Evolutionary conservation across 306 rosid species (phyloP).

Genomic region (Trifolium pratense): DNA sequence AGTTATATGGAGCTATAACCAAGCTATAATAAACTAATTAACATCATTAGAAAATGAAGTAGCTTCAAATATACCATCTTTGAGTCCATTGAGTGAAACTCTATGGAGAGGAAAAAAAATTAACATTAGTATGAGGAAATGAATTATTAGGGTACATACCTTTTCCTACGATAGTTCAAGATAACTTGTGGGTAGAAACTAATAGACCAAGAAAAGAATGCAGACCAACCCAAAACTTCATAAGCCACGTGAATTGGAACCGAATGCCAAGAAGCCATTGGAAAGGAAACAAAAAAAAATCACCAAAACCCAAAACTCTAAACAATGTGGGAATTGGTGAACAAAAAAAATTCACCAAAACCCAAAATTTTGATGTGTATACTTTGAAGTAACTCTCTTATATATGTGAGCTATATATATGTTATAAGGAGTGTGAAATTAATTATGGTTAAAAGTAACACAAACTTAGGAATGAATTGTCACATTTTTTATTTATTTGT

Average conservation of each 20-base stretch:
- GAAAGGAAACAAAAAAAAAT: too few relatives aligned
- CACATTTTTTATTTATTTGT: background rate
- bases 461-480: background rate
- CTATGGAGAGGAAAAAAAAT: slow-evolving; percentile 73
- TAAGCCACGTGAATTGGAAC: slow-evolving; percentile 14
- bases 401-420: background rate
- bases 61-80: slow-evolving; percentile 35
- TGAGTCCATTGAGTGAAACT: slow-evolving; percentile 94
- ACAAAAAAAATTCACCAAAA: background rate
- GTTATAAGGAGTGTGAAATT: background rate
- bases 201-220: slow-evolving; percentile 30
- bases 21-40: slow-evolving; percentile 41
- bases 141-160: background rate
- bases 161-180: slow-evolving; percentile 34
- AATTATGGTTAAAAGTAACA: background rate
- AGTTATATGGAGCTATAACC: slow-evolving; percentile 80
- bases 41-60: slow-evolving; percentile 49
- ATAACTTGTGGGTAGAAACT: slow-evolving; percentile 39
- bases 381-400: background rate
- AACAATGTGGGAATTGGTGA: background rate
- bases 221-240: slow-evolving; percentile 39
- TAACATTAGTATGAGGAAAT: background rate
- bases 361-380: slow-evolving; percentile 1
- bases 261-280: slow-evolving; percentile 41
- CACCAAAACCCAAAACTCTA: slow-evolving; percentile 5